Percentiles rank a stretch among this genome's conserved stretches.
Conservation (phyloP, 805 yeast species). For the Candida manassasensis region DNA sequence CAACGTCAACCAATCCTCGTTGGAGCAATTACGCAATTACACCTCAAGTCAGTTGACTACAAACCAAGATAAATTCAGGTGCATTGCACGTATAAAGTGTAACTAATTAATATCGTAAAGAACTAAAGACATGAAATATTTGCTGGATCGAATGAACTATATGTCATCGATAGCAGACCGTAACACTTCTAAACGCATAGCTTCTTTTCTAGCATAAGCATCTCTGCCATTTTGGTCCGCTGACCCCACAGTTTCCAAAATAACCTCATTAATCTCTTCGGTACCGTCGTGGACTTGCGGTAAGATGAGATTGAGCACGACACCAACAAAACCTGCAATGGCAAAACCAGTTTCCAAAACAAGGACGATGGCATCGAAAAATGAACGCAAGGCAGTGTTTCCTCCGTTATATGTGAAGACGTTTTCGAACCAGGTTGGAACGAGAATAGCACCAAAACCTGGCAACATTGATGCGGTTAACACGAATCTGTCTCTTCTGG, state of each 20-base stretch:
- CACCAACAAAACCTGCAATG: constrained; percentile 60
- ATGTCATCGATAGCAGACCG: background rate
- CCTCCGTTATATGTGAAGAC: constrained; percentile 65
- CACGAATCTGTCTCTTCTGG: constrained; percentile 71
- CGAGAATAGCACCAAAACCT: constrained; percentile 64
- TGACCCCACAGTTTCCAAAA: constrained; percentile 39
- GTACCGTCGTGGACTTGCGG: constrained; percentile 53
- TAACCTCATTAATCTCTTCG: constrained; percentile 44
- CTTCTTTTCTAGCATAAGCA: constrained; percentile 28
- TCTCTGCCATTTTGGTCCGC: constrained; percentile 35
- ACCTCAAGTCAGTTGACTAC: no score
- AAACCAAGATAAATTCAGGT: no score
- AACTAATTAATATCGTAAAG: no score
- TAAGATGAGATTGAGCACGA: constrained; percentile 55
- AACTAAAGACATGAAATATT: no score
- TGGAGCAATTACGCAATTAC: no score
- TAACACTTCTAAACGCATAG: constrained; percentile 19
- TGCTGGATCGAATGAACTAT: no score
- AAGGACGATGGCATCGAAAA: constrained; percentile 61
- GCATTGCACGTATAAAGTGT: no score
- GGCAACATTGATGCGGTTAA: constrained; percentile 60
- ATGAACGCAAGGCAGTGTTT: constrained; percentile 54
- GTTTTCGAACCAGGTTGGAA: constrained; percentile 57
- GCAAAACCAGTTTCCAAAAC: constrained; percentile 75
- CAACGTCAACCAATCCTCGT: no score